Evolutionary conservation across 768 basidiomycete species (phyloP).

Genomic region (Galerina marginata): DNA sequence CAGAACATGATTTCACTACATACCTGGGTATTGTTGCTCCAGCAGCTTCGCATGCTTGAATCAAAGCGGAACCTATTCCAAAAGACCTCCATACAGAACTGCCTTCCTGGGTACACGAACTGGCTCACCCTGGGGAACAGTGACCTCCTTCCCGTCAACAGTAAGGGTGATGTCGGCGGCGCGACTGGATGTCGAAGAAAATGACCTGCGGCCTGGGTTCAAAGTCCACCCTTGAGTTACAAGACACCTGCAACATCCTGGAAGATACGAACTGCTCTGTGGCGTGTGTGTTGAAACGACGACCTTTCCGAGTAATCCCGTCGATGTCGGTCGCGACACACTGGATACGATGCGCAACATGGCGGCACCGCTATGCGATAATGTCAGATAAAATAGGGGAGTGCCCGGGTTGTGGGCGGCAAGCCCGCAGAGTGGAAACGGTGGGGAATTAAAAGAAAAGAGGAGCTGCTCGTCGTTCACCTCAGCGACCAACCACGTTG

Average conservation of each 20-base stretch:
- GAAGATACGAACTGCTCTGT: constrained; percentile 30
- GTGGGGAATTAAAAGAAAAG: constrained; percentile 35
- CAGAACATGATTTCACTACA: constrained; percentile 1
- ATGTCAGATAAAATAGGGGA: constrained; percentile 26
- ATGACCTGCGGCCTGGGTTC: constrained; percentile 57
- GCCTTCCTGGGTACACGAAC: not conserved
- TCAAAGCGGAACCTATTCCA: constrained; percentile 83
- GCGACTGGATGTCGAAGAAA: constrained; percentile 68
- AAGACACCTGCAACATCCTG: not conserved
- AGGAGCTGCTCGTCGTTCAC: constrained; percentile 47
- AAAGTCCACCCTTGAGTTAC: constrained; percentile 8
- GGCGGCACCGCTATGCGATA: constrained; percentile 21
- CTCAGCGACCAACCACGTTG: constrained; percentile 51
- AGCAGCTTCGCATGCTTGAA: constrained; percentile 94
- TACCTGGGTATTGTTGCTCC: constrained; percentile 83
- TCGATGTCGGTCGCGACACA: constrained; percentile 63
- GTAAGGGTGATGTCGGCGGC: constrained; percentile 89
- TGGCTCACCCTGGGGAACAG: constrained; percentile 88
- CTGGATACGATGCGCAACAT: constrained; percentile 77
- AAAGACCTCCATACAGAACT: constrained; percentile 4
- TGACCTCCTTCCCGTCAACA: constrained; percentile 96
- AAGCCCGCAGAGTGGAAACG: constrained; percentile 36
- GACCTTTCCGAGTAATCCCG: constrained; percentile 74
- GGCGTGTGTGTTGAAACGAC: constrained; percentile 45
- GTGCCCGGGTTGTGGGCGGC: constrained; percentile 33